Evolutionary conservation across 805 yeast species (phyloP).

Genomic region (Candida golubevii): DNA sequence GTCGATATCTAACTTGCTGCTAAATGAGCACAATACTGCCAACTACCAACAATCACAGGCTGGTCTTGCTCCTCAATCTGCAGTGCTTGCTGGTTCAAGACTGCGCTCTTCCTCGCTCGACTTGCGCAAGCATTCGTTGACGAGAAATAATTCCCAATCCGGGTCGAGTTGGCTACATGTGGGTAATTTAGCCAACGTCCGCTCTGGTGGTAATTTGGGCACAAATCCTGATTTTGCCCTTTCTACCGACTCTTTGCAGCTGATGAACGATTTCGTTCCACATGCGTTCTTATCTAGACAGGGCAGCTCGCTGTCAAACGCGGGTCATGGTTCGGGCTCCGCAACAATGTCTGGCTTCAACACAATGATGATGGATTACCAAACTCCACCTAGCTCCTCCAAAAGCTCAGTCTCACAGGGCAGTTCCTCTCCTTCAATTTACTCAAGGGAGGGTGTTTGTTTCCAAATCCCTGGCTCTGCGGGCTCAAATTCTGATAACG

Average conservation of each 20-base stretch:
- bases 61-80: constrained; percentile 6
- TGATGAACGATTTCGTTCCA: constrained; percentile 42
- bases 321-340: constrained; percentile 11
- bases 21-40: constrained; percentile 36
- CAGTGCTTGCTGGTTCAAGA: constrained; percentile 19
- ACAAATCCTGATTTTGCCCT: constrained; percentile 21
- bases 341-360: constrained; percentile 20
- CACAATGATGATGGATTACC: constrained; percentile 39
- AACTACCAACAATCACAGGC: constrained; percentile 22
- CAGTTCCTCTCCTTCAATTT: constrained; percentile 15
- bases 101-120: constrained; percentile 35
- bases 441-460: constrained; percentile 1
- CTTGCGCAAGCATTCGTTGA: constrained; percentile 41
- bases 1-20: constrained; percentile 38
- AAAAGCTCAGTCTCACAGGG: constrained; percentile 28
- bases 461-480: constrained; percentile 4
- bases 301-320: constrained; percentile 19
- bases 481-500: constrained; percentile 22
- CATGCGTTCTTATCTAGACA: constrained; percentile 32
- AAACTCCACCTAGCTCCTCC: constrained; percentile 35
- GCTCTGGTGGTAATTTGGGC: constrained; percentile 18
- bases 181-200: constrained; percentile 36
- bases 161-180: constrained; percentile 41
- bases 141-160: constrained; percentile 37
- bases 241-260: constrained; percentile 40